Conservation (phyloP, 148 eudicot species). For the Fagopyrum esculentum region DNA sequence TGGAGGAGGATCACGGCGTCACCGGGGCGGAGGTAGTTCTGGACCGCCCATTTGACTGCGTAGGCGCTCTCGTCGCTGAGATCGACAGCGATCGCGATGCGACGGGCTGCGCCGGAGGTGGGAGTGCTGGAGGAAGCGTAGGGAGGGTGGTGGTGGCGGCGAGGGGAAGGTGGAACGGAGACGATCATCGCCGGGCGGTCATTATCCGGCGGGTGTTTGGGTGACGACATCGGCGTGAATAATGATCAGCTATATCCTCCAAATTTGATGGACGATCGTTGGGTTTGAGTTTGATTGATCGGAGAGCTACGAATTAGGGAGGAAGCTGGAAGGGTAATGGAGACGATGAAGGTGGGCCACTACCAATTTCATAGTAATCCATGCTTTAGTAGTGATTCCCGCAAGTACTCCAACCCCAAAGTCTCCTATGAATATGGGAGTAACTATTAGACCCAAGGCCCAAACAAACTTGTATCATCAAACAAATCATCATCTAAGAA, state of each 20-base stretch:
- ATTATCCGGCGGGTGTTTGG: background rate
- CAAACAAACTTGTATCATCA: no score
- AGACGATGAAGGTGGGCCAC: background rate
- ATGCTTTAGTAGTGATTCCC: no score
- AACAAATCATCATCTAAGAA: no score
- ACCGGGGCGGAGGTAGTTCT: slow-evolving; percentile 53
- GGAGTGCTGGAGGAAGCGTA: slow-evolving; percentile 19
- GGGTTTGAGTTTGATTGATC: background rate
- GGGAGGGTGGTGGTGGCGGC: background rate
- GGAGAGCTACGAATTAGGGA: background rate
- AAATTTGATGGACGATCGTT: background rate
- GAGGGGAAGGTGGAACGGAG: background rate
- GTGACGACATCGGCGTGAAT: background rate
- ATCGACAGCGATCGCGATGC: slow-evolving; percentile 51
- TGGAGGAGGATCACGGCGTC: slow-evolving; percentile 62
- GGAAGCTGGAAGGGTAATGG: background rate
- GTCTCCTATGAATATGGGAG: no score
- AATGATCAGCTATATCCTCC: no score
- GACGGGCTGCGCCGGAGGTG: slow-evolving; percentile 28
- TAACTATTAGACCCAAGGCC: no score
- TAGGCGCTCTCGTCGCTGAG: slow-evolving; percentile 54
- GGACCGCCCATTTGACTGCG: slow-evolving; percentile 55
- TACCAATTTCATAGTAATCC: background rate
- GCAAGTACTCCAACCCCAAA: no score
- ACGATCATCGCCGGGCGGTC: background rate